Base-by-base conservation (phyloP, 2,329 filamentous ascomycete species). In the Colletotrichum higginsianum region DNA sequence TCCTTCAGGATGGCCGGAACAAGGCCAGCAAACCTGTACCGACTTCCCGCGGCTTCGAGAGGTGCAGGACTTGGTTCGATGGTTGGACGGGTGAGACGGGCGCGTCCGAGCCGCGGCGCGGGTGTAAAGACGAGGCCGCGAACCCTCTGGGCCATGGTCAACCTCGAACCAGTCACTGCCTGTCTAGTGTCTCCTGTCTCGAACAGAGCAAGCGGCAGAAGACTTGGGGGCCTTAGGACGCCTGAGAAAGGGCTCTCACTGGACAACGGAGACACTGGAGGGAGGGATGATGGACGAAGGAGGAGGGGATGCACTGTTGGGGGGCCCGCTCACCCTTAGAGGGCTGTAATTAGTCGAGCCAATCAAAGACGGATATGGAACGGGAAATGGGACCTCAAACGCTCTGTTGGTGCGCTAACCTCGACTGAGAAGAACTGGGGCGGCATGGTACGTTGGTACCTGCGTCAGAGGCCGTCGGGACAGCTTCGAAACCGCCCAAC, bases 31-130 rank as follows among this genome's bases (percentile, higher is more conserved):
- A 35, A n/a, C 11, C 23, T 18, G 11, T 38, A 11, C 35, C 35
- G 35, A 38, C 9, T 42, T 69, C 42, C 49, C 44, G 35, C 38
- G 16, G 44, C 56, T 26, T 72, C 40, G 53, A 60, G 69, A 60
- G 60, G 38, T 46, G 69, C 53, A 46, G 60, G 65, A 44, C 69
- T 72, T 72, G 52, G 52, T 42, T 35, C 15, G 49, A 60, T 69
- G 69, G 69, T 69, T 72, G 65, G 69, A 49, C 60, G 58, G 52
- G 53, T 60, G 52, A 47, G 30, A 49, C 69, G 69, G 65, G 66
- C 69, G 69, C 65, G 52, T 68, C 65, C 66, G 58, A 69, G 30
- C 46, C 65, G 69, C 69, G 69, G 65, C 65, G 69, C 69, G 60
- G 69, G 46, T 50, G 53, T 68, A 18, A 64, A 61, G 62, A 50